Base-by-base conservation (phyloP, 2,329 filamentous ascomycete species). In the Truncatella angustata region DNA sequence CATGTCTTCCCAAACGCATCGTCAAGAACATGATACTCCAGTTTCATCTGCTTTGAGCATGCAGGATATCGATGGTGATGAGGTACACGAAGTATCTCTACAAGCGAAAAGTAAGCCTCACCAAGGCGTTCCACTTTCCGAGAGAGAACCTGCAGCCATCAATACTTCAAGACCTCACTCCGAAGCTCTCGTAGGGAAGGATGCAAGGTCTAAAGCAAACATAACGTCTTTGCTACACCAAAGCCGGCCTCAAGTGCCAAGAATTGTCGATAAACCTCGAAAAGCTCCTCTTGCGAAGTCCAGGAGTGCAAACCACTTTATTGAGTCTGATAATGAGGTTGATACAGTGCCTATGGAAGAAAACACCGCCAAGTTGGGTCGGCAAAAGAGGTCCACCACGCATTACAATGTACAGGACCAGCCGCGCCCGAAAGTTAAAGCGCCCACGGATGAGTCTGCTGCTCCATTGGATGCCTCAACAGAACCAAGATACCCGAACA, bases 21-120 rank as follows among this genome's bases (percentile, higher is more conserved):
- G 11, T 20, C 37, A 18, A 14, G 50, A 54, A 53, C 56, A 18
- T 10, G n/a, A 11, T 4, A 14, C 11, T 14, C 12, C 30, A 35
- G 39, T 36, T 43, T 58, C 58, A 7, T 51, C 60, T 16, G 49
- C 55, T 50, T 32, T 46, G 16, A 58, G 42, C 30, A 44, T 48
- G n/a, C 37, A 32, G 23, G 54, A 61, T n/a, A 49, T 37, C 7
- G 36, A 48, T 30, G 50, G 52, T n/a, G 54, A 51, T 36, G 43
- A 32, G 11, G 11, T 18, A n/a, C 35, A 28, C 14, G 39, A 28
- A 44, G 23, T 50, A n/a, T n/a, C 18, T 3, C 35, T 16, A 5
- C 16, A n/a, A 21, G 14, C 20, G 14, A 16, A 44, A n/a, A 11
- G 35, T 37, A 37, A 32, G n/a, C n/a, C 3, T 10, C 6, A 47